A percentile compares a stretch with the other conserved stretches of the same genome.
phyloP scores from a whole-genome alignment of 2,329 filamentous ascomycete genomes.

The Epicoccum sorghinum region DNA sequence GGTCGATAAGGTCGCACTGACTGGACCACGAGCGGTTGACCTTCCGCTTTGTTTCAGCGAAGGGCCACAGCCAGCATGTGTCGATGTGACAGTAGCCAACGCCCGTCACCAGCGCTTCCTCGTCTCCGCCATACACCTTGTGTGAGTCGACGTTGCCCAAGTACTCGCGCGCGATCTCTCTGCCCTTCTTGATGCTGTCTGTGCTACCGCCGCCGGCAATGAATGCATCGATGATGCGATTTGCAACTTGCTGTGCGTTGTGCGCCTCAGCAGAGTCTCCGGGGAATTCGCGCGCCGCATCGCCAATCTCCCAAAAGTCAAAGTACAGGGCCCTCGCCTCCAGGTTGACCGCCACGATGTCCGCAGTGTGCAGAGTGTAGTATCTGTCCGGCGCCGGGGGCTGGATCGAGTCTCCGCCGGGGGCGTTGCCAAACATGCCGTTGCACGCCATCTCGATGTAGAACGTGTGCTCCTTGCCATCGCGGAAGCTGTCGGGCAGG shows the following conservation, averaged over 20 bases:
- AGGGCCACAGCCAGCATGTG: slow-evolving; percentile 98
- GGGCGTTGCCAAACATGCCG: slow-evolving; percentile 94
- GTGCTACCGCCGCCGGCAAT: slow-evolving; percentile 75
- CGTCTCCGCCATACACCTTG: slow-evolving; percentile 79
- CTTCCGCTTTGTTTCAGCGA: slow-evolving; percentile 96
- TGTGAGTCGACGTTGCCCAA: slow-evolving; percentile 82
- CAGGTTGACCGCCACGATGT: slow-evolving; percentile 88
- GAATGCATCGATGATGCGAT: slow-evolving; percentile 88
- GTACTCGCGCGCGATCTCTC: slow-evolving; percentile 83
- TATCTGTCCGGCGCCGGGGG: slow-evolving; percentile 85
- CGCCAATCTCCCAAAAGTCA: slow-evolving; percentile 94
- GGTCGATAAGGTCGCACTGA: slow-evolving; percentile 93
- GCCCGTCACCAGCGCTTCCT: slow-evolving; percentile 78
- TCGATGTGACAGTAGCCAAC: slow-evolving; percentile 99
- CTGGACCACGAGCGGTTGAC: slow-evolving; percentile 95
- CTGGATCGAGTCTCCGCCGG: slow-evolving; percentile 83
- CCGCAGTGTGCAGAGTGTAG: slow-evolving; percentile 76
- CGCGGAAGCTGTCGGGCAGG: slow-evolving; percentile 78
- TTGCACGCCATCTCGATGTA: slow-evolving; percentile 99
- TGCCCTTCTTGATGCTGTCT: slow-evolving; percentile 77
- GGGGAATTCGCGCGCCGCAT: slow-evolving; percentile 91
- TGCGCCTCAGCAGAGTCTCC: slow-evolving; percentile 88
- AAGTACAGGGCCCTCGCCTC: slow-evolving; percentile 82
- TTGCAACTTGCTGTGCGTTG: slow-evolving; percentile 80
- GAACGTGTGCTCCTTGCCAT: slow-evolving; percentile 85